Conservation (phyloP, 2,329 filamentous ascomycete species). For the Paraphaeosphaeria sporulosa region DNA sequence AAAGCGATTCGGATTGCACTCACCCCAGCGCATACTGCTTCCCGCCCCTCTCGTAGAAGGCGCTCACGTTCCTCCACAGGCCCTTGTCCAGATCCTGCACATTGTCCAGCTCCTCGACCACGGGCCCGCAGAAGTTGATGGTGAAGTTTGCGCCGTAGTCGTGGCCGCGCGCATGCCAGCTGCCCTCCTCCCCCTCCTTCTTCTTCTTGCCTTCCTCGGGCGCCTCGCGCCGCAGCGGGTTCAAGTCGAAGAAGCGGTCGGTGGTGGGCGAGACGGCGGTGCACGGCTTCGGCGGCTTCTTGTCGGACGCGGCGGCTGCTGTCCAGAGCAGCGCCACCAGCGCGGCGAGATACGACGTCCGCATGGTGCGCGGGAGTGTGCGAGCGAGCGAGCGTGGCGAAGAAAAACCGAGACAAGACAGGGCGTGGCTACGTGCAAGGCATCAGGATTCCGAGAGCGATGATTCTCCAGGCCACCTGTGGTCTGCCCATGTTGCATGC, state of each 20-base stretch:
- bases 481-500: slow-evolving; percentile 9
- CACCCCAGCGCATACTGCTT: slow-evolving; percentile 79
- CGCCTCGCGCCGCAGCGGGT: slow-evolving; percentile 61
- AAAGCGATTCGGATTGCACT: slow-evolving; percentile 38
- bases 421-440: slow-evolving; percentile 3
- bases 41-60: slow-evolving; percentile 73
- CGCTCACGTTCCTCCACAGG: slow-evolving; percentile 77
- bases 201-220: slow-evolving; percentile 51
- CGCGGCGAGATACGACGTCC: slow-evolving; percentile 33
- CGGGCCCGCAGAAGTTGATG: slow-evolving; percentile 79
- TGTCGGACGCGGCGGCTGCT: slow-evolving; percentile 50
- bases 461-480: slow-evolving; percentile 12
- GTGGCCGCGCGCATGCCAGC: slow-evolving; percentile 72
- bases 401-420: background rate
- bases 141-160: slow-evolving; percentile 86
- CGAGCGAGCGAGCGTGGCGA: slow-evolving; percentile 1
- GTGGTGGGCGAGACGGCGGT: slow-evolving; percentile 68
- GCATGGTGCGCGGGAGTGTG: slow-evolving; percentile 31
- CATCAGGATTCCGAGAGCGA: background rate
- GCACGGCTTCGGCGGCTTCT: slow-evolving; percentile 62
- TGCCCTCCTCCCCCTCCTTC: slow-evolving; percentile 66
- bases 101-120: slow-evolving; percentile 70
- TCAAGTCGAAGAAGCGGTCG: slow-evolving; percentile 70
- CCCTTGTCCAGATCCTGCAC: slow-evolving; percentile 70
- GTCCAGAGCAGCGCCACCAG: slow-evolving; percentile 44